Evolutionary conservation across 306 rosid genomes (phyloP).

Genomic region (Corylus heterophylla): DNA sequence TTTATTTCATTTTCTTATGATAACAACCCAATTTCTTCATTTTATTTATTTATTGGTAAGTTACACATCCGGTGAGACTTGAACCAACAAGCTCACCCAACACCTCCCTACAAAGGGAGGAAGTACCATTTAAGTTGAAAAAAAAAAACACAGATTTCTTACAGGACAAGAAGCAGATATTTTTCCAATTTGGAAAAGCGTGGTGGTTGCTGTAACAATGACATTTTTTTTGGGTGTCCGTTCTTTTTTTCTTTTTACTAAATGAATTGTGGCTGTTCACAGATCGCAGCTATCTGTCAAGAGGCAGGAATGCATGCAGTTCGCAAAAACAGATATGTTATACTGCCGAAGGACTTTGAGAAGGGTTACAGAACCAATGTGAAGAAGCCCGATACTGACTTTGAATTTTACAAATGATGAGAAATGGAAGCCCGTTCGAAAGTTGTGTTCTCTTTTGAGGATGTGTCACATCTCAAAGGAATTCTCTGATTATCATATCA

Average conservation of each 20-base stretch:
- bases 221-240: background rate
- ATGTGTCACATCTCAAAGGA: background rate
- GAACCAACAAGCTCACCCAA: no score
- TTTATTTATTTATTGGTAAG: no score
- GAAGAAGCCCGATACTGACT: constrained; percentile 98
- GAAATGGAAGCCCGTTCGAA: background rate
- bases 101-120: no score
- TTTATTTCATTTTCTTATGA: background rate
- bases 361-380: constrained; percentile 96
- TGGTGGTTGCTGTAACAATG: background rate
- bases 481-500: background rate
- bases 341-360: constrained; percentile 97
- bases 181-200: background rate
- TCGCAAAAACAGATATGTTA: constrained; percentile 91
- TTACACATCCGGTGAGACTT: no score
- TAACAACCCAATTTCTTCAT: no score
- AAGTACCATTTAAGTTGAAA: no score
- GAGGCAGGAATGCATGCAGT: constrained; percentile 99
- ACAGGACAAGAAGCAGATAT: background rate
- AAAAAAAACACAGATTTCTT: background rate
- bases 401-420: constrained; percentile 93
- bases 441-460: background rate
- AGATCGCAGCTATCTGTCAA: constrained; percentile 97
- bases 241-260: background rate
- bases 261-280: constrained; percentile 24